Evolutionary conservation across 202 grass and related monocot species (phyloP).

Genomic region (Eragrostis tef): DNA sequence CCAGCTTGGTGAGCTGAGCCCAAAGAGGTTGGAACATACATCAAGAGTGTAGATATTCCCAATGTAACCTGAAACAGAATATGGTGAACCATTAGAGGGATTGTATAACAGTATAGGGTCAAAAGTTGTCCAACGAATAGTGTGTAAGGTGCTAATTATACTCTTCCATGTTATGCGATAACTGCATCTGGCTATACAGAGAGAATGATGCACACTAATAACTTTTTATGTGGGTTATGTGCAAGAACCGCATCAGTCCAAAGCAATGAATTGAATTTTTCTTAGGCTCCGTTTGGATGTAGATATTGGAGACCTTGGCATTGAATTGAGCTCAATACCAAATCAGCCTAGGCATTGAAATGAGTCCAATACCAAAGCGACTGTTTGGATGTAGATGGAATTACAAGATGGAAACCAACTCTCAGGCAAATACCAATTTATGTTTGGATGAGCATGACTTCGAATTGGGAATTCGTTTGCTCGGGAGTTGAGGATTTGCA

Average conservation of each 20-base stretch:
- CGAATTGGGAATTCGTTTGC: no score
- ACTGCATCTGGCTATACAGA: constrained; percentile 24
- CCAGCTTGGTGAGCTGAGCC: constrained; percentile 96
- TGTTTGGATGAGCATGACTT: no score
- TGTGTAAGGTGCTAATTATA: not conserved
- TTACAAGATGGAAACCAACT: no score
- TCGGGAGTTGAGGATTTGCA: no score
- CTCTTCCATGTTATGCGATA: not conserved
- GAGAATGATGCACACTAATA: not conserved
- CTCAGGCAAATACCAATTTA: no score
- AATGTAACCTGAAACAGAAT: constrained; percentile 69
- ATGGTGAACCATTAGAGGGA: not conserved
- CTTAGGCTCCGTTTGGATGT: no score
- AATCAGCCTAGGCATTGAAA: no score
- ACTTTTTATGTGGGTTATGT: not conserved
- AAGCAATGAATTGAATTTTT: no score
- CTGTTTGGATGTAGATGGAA: no score
- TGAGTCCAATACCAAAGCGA: no score
- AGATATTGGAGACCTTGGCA: no score
- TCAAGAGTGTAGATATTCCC: constrained; percentile 89
- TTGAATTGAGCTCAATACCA: no score
- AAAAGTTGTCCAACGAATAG: not conserved
- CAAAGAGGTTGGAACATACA: constrained; percentile 85
- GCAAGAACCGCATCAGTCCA: not conserved
- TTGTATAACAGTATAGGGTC: not conserved